Base-by-base conservation (phyloP, 768 basidiomycete genomes). In the Mycena rosella region DNA sequence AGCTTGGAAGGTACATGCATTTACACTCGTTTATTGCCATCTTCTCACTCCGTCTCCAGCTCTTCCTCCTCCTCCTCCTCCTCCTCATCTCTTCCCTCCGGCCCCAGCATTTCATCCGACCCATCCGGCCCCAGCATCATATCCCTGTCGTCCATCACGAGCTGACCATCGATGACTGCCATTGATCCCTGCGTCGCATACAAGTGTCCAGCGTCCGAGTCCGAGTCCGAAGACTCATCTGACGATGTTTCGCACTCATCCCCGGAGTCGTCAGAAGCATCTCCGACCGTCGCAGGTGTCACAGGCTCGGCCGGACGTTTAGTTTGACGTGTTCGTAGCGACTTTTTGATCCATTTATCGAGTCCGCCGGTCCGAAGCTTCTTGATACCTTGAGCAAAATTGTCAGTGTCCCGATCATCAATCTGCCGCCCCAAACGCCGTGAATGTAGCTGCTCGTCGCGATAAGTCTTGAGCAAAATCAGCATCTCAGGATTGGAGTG, bases 391-490 rank as follows among this genome's bases (percentile, higher is more conserved):
- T 36, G 3, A 7, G 45, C 54, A 40, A 74, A 71, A 15, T 74
- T 44, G 49, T 76, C 71, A 10, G 63, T 68, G 38, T 68, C 58
- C 27, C 26, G 34, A 32, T 61, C 60, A 26, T 61, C 60, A 24
- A 61, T 30, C 15, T 61, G 49, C 8, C 74, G 70, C 8, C 76
- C 76, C 17, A 54, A n/a, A n/a, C n/a, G n/a, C n/a, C n/a, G n/a
- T n/a, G n/a, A n/a, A n/a, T n/a, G n/a, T n/a, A n/a, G n/a, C 36
- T 77, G 74, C 10, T n/a, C 24, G 1, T 40, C 30, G 11, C 64
- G 52, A 60, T 76, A 77, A 15, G 38, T 58, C 15, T 71, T 54
- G 38, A 78, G 70, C 15, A 78, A 65, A 29, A 26, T 70, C 27
- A 7, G 22, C 6, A 73, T 60, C 57, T 77, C 76, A 0, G 72